These are phyloP conservation scores for Coemansia sp. DNA, from an alignment of 192 early-diverging fungal genomes.

Conservation along the genomic window DNA sequence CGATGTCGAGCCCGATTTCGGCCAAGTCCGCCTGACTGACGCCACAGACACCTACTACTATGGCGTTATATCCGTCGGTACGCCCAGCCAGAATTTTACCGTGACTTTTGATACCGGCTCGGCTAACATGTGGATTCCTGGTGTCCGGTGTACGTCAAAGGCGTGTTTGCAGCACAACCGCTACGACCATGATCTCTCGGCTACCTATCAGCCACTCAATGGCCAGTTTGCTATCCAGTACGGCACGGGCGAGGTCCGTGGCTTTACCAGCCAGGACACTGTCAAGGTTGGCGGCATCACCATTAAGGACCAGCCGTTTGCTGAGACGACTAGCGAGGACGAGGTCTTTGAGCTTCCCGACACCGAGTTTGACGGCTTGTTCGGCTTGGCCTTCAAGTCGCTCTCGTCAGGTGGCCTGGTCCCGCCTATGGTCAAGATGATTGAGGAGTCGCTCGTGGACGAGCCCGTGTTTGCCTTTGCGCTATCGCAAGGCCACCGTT, in stretches of 20 bases:
- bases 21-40: constrained; percentile 47
- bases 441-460: constrained; percentile 44
- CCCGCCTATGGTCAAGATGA: constrained; percentile 52
- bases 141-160: constrained; percentile 45
- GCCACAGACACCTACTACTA: constrained; percentile 57
- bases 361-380: constrained; percentile 55
- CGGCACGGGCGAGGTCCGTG: constrained; percentile 51
- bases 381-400: constrained; percentile 54
- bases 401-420: constrained; percentile 43
- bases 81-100: constrained; percentile 64
- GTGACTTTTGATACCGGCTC: constrained; percentile 74
- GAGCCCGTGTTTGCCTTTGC: constrained; percentile 52
- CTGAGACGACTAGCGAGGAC: constrained; percentile 48
- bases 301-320: constrained; percentile 55
- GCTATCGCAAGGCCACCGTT: constrained; percentile 41
- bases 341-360: constrained; percentile 47
- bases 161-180: constrained; percentile 45
- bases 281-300: constrained; percentile 47
- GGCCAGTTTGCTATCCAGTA: constrained; percentile 52
- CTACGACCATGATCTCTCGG: constrained; percentile 42
- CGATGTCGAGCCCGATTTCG: constrained; percentile 49
- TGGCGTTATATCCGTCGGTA: constrained; percentile 62
- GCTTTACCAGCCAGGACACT: constrained; percentile 49
- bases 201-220: constrained; percentile 45
- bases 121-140: constrained; percentile 66